phyloP scores from a whole-genome alignment of 2,329 filamentous ascomycete species.

The Ascomycota sp. region DNA sequence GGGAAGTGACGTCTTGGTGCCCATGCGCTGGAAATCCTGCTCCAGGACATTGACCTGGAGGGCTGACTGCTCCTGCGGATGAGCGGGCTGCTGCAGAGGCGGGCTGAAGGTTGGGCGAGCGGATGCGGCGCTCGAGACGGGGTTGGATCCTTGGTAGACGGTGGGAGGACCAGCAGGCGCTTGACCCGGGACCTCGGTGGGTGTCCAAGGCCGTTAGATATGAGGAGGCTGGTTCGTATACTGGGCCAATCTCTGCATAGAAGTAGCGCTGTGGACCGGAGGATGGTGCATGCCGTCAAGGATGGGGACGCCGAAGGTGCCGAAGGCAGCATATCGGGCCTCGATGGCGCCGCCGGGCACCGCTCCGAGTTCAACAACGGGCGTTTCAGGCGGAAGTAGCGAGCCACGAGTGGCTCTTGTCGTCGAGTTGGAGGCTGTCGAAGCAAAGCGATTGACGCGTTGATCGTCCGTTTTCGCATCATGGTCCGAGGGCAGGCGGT shows the following conservation, averaged over 20 bases:
- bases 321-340: constrained; percentile 74
- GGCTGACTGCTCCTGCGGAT: constrained; percentile 11
- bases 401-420: constrained; percentile 82
- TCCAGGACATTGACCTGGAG: constrained; percentile 55
- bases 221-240: constrained; percentile 33
- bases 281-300: constrained; percentile 49
- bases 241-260: constrained; percentile 60
- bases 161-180: constrained; percentile 78
- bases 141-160: constrained; percentile 71
- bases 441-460: constrained; percentile 43
- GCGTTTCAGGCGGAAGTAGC: constrained; percentile 85
- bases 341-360: constrained; percentile 70
- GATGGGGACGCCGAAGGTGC: constrained; percentile 71
- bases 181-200: constrained; percentile 72
- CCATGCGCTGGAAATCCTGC: constrained; percentile 68
- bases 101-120: constrained; percentile 20
- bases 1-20: constrained; percentile 72
- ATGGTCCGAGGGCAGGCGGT: constrained; percentile 2
- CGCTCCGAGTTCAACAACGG: constrained; percentile 50
- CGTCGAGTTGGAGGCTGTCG: constrained; percentile 82
- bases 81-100: constrained; percentile 17
- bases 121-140: constrained; percentile 33
- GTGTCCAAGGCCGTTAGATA: constrained; percentile 61
- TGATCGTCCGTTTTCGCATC: constrained; percentile 17
- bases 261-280: constrained; percentile 51